Evolutionary conservation across 192 early-diverging fungal species (phyloP), one percentile per base, ranked within the genome.

Genomic region (Entrophospora sp.): DNA sequence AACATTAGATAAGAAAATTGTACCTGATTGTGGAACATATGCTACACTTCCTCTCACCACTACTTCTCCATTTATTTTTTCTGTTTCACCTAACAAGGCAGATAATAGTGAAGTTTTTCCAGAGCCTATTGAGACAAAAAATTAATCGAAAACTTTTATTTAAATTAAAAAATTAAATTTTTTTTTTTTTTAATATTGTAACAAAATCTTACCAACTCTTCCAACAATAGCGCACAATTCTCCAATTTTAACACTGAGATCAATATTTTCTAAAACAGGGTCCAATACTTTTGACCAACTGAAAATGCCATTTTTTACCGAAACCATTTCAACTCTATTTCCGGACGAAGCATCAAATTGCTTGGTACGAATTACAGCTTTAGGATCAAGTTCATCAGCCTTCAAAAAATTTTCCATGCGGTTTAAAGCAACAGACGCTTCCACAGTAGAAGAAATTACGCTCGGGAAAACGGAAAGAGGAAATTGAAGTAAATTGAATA

Each of bases 401-500:
- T n/a, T 71, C 40, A 98, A 81, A 65, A 94, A 94, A 10, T 77
- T 78, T 69, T 85, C 79, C 27, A 98, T 78, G 56, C 96, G 88
- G 24, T 78, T 81, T 64, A 94, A 76, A 4, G 93, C 85, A 22
- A 96, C 96, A 35, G 79, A 84, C 18, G 94, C 87, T 60, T 95
- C 91, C 9, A 95, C 79, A 1, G 83, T 69, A 2, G 86, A 77
- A 5, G 85, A 82, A 31, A 98, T 83, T 20, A 95, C 85, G 32
- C 75, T 84, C 0, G 96, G 95, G 66, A 97, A 89, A 31, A 89
- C 82, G 45, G 81, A 63, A 44, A 96, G 79, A 49, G 96, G 93
- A 75, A 93, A 93, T 70, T 89, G 88, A 22, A 97, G 73, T 48
- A 96, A 75, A 73, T 95, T 95, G 81, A 99, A 96, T 7, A 99